Percentiles rank a stretch among this genome's conserved stretches.
phyloP scores from a whole-genome alignment of 768 basidiomycete genomes.

The Xerocomus potaroensis region DNA sequence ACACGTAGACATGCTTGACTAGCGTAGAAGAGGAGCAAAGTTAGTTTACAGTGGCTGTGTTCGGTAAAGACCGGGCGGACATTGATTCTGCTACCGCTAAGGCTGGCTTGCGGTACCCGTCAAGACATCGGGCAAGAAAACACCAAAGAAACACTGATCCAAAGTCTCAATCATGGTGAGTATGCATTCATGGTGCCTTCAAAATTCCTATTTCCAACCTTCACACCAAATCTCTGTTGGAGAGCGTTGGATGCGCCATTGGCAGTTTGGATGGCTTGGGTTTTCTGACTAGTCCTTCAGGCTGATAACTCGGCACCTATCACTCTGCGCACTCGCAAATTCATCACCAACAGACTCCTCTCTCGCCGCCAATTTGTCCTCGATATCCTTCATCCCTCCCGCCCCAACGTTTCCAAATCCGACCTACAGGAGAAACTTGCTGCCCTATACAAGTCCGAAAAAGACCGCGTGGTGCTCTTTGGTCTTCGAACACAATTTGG shows the following conservation, averaged over 20 bases:
- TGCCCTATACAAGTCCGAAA: slow-evolving; percentile 87
- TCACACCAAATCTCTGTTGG: slow-evolving; percentile 6
- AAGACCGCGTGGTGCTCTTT: slow-evolving; percentile 86
- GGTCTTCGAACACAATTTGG: slow-evolving; percentile 96
- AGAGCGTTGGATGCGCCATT: slow-evolving; percentile 25
- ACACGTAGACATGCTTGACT: no score
- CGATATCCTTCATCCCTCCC: slow-evolving; percentile 93
- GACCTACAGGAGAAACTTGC: slow-evolving; percentile 94
- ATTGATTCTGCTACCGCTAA: slow-evolving; percentile 16
- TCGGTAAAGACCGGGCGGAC: slow-evolving; percentile 45
- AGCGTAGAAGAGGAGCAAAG: background rate
- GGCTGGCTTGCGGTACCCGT: slow-evolving; percentile 14
- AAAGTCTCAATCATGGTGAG: slow-evolving; percentile 36
- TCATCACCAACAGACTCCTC: slow-evolving; percentile 97
- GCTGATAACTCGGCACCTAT: slow-evolving; percentile 80
- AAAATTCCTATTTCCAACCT: background rate
- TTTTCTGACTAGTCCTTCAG: slow-evolving; percentile 36
- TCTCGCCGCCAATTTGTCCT: slow-evolving; percentile 95
- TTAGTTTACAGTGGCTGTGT: slow-evolving; percentile 20
- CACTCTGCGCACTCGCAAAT: slow-evolving; percentile 97
- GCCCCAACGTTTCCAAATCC: slow-evolving; percentile 87
- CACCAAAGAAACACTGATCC: slow-evolving; percentile 15
- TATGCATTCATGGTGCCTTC: slow-evolving; percentile 9
- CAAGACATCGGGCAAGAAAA: slow-evolving; percentile 29
- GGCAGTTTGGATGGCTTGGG: slow-evolving; percentile 19